Percentiles rank a stretch among this genome's conserved stretches.
Evolutionary conservation across 2,329 filamentous ascomycete genomes (phyloP).

Genomic region (Aspergillus unguis): DNA sequence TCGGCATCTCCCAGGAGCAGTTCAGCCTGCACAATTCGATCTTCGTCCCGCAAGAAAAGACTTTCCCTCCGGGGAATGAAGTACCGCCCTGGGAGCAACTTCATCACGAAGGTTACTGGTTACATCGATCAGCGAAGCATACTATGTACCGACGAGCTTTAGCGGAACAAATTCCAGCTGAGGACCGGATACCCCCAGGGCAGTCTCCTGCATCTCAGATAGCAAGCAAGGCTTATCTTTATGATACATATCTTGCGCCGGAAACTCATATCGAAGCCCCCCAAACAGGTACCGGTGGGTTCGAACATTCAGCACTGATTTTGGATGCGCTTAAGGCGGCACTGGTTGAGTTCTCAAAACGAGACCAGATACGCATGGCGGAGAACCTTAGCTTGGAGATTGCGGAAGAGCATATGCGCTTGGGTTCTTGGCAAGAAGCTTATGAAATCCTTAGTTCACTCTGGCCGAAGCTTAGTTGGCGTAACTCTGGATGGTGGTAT

Average conservation of each 20-base stretch:
- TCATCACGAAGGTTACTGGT: conserved; percentile 63
- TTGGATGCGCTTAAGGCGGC: conserved; percentile 47
- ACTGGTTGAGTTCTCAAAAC: conserved; percentile 50
- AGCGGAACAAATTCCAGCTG: conserved; percentile 56
- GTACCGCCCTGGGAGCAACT: conserved; percentile 57
- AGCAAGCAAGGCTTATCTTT: conserved; percentile 51
- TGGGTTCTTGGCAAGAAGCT: conserved; percentile 51
- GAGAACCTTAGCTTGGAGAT: conserved; percentile 55
- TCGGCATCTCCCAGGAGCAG: conserved; percentile 26
- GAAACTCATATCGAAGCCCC: conserved; percentile 57
- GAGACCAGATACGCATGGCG: conserved; percentile 53
- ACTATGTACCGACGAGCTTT: conserved; percentile 49
- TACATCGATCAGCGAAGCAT: conserved; percentile 52
- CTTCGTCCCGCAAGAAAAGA: conserved; percentile 52
- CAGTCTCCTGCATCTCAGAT: conserved; percentile 56
- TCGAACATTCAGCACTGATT: conserved; percentile 53
- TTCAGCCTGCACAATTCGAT: conserved; percentile 31
- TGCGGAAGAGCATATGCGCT: conserved; percentile 52
- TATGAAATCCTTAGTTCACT: conserved; percentile 50
- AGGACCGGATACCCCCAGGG: conserved; percentile 55
- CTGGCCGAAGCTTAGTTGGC: conserved; percentile 58
- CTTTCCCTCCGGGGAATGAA: conserved; percentile 47
- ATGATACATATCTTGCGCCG: conserved; percentile 60
- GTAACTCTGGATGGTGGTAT: conserved; percentile 57
- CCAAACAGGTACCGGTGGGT: conserved; percentile 41